phyloP scores from a whole-genome alignment of 164 flowering plant species.

The Taxillus chinensis region DNA sequence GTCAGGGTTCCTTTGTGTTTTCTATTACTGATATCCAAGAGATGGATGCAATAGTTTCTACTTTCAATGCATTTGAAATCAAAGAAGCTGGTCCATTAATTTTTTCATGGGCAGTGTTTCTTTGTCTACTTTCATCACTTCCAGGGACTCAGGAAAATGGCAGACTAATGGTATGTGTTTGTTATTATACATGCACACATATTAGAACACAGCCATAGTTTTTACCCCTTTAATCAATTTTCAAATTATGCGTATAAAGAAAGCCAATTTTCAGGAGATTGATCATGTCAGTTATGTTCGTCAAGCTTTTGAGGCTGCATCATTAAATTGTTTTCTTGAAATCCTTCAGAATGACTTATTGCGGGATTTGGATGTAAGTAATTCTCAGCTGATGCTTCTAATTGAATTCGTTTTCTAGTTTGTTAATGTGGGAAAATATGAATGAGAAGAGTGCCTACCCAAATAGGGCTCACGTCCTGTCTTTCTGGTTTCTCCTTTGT shows the following conservation, averaged over 20 bases:
- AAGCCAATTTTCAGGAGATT: conserved; percentile 49
- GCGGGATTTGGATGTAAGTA: conserved; percentile 73
- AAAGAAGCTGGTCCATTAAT: conserved; percentile 72
- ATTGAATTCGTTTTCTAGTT: not conserved
- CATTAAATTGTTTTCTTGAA: conserved; percentile 50
- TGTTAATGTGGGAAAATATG: too few relatives aligned
- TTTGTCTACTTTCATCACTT: conserved; percentile 68
- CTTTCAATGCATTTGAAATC: conserved; percentile 40
- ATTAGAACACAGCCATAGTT: not conserved
- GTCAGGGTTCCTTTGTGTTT: conserved; percentile 47
- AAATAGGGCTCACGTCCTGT: too few relatives aligned
- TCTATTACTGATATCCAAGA: conserved; percentile 59
- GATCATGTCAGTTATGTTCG: conserved; percentile 83
- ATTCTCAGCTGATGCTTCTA: not conserved
- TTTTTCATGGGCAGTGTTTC: conserved; percentile 86
- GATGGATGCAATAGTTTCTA: conserved; percentile 66
- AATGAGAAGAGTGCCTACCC: too few relatives aligned
- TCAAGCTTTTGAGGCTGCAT: conserved; percentile 73
- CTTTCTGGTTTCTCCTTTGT: not conserved
- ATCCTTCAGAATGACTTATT: conserved; percentile 55
- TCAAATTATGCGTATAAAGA: not conserved
- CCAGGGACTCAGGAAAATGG: conserved; percentile 51
- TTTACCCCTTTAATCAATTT: not conserved
- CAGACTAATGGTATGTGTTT: conserved; percentile 39
- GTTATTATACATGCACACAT: not conserved